Conservation (phyloP, 1,284 basidiomycete species). For the Crocinoboletus sp. region DNA sequence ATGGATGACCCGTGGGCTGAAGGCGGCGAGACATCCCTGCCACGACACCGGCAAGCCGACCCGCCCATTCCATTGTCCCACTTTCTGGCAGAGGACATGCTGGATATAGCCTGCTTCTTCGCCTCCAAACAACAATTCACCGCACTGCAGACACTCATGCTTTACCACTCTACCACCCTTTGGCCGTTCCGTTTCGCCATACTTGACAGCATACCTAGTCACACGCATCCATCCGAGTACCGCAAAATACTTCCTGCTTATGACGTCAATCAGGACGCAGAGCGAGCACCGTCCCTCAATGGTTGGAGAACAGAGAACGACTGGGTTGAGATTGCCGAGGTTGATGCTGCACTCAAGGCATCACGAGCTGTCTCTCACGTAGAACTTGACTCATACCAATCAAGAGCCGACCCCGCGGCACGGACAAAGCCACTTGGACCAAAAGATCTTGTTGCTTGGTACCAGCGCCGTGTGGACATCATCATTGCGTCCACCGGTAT, state of each 20-base stretch:
- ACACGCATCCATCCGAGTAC: slow-evolving; percentile 60
- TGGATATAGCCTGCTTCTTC: slow-evolving; percentile 57
- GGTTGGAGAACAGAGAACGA: slow-evolving; percentile 51
- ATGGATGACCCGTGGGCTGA: slow-evolving; percentile 84
- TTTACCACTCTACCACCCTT: slow-evolving; percentile 51
- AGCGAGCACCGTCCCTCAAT: slow-evolving; percentile 33
- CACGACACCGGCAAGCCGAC: slow-evolving; percentile 22
- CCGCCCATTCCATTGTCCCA: slow-evolving; percentile 52
- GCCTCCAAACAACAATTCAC: slow-evolving; percentile 58
- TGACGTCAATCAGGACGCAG: slow-evolving; percentile 43
- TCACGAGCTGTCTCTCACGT: slow-evolving; percentile 13
- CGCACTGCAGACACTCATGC: slow-evolving; percentile 54
- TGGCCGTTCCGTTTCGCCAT: slow-evolving; percentile 70
- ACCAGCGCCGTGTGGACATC: slow-evolving; percentile 55
- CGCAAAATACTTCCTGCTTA: slow-evolving; percentile 61
- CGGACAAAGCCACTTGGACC: slow-evolving; percentile 16
- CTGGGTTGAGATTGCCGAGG: slow-evolving; percentile 48
- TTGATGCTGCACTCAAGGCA: slow-evolving; percentile 38
- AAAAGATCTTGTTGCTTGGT: slow-evolving; percentile 66
- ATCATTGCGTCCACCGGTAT: slow-evolving; percentile 69
- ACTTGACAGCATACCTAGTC: slow-evolving; percentile 69
- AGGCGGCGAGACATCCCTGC: slow-evolving; percentile 30
- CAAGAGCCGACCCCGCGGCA: slow-evolving; percentile 1
- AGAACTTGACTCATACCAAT: slow-evolving; percentile 8
- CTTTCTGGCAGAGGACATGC: slow-evolving; percentile 61